phyloP scores from a whole-genome alignment of 495 filamentous ascomycete genomes.

The Alectoria sarmentosa region DNA sequence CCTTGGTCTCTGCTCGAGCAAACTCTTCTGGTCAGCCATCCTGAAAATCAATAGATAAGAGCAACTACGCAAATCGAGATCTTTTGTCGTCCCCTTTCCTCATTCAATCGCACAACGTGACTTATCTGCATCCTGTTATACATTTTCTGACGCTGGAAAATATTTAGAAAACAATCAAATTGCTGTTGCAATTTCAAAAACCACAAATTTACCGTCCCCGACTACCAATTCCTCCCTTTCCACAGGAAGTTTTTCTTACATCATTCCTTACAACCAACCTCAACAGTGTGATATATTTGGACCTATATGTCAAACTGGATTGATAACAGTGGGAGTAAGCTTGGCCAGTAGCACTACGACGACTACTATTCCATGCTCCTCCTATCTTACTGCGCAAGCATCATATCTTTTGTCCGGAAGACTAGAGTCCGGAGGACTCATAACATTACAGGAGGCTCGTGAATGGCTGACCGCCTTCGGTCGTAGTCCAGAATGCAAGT shows the following conservation, averaged over 20 bases:
- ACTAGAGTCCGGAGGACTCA: background rate
- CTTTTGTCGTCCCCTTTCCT: background rate
- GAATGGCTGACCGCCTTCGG: background rate
- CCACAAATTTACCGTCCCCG: background rate
- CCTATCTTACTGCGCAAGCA: background rate
- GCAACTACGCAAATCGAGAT: background rate
- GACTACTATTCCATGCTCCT: background rate
- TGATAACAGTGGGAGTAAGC: constrained; percentile 2
- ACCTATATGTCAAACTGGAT: background rate
- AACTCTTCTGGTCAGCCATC: background rate
- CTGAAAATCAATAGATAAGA: background rate
- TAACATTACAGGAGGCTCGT: background rate
- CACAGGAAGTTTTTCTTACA: background rate
- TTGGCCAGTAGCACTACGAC: background rate
- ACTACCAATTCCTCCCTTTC: background rate
- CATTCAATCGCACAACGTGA: background rate
- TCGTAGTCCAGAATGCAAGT: background rate
- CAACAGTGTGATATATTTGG: constrained; percentile 3
- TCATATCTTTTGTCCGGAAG: background rate
- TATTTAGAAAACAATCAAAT: background rate
- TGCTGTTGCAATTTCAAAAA: background rate
- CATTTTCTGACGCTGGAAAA: background rate
- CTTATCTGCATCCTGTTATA: background rate
- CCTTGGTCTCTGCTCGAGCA: background rate
- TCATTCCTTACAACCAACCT: background rate